Percentiles rank a stretch among this genome's conserved stretches.
Conservation (phyloP, 2,329 filamentous ascomycete species). For the Pseudodiploospora longispora region DNA sequence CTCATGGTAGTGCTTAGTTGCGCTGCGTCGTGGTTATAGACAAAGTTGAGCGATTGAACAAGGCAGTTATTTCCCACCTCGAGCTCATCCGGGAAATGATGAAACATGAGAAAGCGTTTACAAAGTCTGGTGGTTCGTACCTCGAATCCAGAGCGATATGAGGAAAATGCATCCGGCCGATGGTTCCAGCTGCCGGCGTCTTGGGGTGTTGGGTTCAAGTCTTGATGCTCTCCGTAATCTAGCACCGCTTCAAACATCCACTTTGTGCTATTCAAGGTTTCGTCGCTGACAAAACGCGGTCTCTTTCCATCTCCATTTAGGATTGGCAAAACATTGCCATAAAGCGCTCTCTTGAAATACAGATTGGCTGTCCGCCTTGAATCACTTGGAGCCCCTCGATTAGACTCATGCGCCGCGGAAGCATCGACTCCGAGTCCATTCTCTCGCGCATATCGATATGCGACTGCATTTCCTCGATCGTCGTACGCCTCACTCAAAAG, state of each 20-base stretch:
- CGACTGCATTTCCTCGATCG: slow-evolving; percentile 13
- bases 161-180: slow-evolving; percentile 21
- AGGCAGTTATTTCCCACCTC: slow-evolving; percentile 10
- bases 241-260: slow-evolving; percentile 27
- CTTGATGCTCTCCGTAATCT: slow-evolving; percentile 26
- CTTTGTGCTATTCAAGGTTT: background rate
- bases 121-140: slow-evolving; percentile 22
- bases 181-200: background rate
- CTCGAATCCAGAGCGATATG: slow-evolving; percentile 20
- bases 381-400: too few relatives aligned
- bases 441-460: slow-evolving; percentile 9
- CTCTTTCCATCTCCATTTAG: too few relatives aligned
- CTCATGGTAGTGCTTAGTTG: background rate
- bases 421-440: too few relatives aligned
- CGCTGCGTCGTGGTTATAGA: background rate
- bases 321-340: too few relatives aligned
- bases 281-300: too few relatives aligned
- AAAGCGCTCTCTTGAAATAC: too few relatives aligned
- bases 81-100: slow-evolving; percentile 20
- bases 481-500: slow-evolving; percentile 14
- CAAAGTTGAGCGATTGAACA: slow-evolving; percentile 13
- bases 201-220: slow-evolving; percentile 8
- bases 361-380: too few relatives aligned
- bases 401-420: too few relatives aligned
- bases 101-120: slow-evolving; percentile 24